Base-by-base conservation (phyloP, 106 monocot species). In the Dactylorhiza incarnata region DNA sequence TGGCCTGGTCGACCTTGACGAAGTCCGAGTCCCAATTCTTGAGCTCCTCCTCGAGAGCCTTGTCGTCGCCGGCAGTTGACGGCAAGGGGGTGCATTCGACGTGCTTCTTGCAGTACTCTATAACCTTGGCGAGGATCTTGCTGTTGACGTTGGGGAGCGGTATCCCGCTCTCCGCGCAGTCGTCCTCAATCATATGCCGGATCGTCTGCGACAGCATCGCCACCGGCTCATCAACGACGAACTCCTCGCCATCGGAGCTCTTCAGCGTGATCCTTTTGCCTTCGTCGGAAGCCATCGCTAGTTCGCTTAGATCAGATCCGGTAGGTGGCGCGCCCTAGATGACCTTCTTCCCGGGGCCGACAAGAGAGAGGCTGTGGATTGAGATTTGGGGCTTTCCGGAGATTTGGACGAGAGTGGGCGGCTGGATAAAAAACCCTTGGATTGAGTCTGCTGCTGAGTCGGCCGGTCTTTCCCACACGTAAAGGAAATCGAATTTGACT, bases 51-150 rank as follows among this genome's bases (percentile, higher is more conserved):
- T 77, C 77, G 4, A 8, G 68, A n/a, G 24, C 15, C 52, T 52
- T 69, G 6, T 37, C 68, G 19, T 77, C 77, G 48, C 51, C 73
- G 10, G 23, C 48, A 5, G 5, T 9, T 6, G 73, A 50, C 11
- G 77, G 23, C 14, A 23, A 25, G 17, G 76, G 12, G 67, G 76
- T 49, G 44, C 7, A 52, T 0, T 37, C 69, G 51, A 82, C 89
- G 55, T 89, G 89, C 77, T 83, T 89, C 88, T 85, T 89, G 78
- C 85, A 85, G 76, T 89, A 89, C 85, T 89, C 88, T 72, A 89
- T 81, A 47, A 89, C 85, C 77, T 83, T 89, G 29, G 89, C 74
- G 9, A 90, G 82, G 84, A 86, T 86, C 82, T 80, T 82, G 72
- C 84, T 78, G 77, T 66, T 80, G 78, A 90, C 89, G 55, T 86